These are phyloP conservation scores for Ramaria sp. DNA, from an alignment of 768 basidiomycete species.

Conservation along the genomic window DNA sequence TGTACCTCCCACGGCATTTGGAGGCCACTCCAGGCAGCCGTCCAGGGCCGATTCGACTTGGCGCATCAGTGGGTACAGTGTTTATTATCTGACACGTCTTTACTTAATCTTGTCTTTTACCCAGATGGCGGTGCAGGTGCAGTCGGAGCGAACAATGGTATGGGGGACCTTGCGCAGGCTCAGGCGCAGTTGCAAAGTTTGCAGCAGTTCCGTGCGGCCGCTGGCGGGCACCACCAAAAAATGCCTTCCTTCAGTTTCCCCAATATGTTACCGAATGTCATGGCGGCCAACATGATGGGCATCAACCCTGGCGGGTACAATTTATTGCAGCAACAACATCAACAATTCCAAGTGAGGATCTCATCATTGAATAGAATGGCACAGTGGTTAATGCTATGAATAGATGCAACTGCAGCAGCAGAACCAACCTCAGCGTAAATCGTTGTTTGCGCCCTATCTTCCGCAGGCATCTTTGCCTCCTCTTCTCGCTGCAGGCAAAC, in stretches of 20 bases:
- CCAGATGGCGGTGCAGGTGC: slow-evolving; percentile 52
- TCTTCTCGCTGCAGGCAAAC: slow-evolving; percentile 89
- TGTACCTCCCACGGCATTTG: slow-evolving; percentile 42
- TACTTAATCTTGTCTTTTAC: neutral
- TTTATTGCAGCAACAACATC: slow-evolving; percentile 85
- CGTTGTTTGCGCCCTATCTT: slow-evolving; percentile 95
- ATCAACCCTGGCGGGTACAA: slow-evolving; percentile 73
- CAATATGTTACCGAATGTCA: slow-evolving; percentile 95
- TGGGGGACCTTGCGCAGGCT: slow-evolving; percentile 88
- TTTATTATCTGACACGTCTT: neutral
- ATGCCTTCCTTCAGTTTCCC: slow-evolving; percentile 98
- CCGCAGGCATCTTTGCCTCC: slow-evolving; percentile 97
- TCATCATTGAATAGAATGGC: neutral
- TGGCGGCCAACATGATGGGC: slow-evolving; percentile 96
- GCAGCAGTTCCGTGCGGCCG: slow-evolving; percentile 93
- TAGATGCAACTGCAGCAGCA: slow-evolving; percentile 83
- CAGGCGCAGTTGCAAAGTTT: slow-evolving; percentile 94
- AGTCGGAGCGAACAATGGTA: slow-evolving; percentile 49
- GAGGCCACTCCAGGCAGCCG: slow-evolving; percentile 63
- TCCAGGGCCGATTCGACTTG: slow-evolving; percentile 77
- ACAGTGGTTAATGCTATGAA: neutral
- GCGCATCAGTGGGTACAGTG: slow-evolving; percentile 65
- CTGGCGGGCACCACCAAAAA: slow-evolving; percentile 90
- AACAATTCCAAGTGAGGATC: slow-evolving; percentile 62
- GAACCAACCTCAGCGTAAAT: slow-evolving; percentile 91